Conservation (phyloP, 345 rosid species). For the Pelargonium nanum region DNA sequence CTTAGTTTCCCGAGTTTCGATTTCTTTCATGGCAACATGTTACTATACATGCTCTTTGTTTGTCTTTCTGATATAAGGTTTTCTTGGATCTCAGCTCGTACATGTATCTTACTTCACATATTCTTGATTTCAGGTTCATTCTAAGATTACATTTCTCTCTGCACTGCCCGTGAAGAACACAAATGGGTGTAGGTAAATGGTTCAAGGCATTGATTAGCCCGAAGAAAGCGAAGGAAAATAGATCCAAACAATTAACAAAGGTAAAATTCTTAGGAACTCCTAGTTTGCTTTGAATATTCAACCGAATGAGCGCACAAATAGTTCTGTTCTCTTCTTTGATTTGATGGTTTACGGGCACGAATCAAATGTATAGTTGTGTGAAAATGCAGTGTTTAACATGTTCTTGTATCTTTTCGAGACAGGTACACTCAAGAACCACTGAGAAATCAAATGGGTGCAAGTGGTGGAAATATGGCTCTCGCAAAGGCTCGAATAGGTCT, state of each 20-base stretch:
- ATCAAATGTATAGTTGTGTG: too few relatives aligned
- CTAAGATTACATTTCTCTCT: neutral
- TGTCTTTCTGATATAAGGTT: too few relatives aligned
- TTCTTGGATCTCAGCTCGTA: too few relatives aligned
- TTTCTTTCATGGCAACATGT: too few relatives aligned
- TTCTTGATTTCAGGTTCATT: neutral
- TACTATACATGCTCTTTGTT: too few relatives aligned
- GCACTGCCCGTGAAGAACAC: neutral
- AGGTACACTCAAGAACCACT: slow-evolving; percentile 34
- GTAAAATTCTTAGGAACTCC: slow-evolving; percentile 13
- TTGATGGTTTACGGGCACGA: too few relatives aligned
- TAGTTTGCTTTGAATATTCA: slow-evolving; percentile 1
- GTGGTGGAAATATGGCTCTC: slow-evolving; percentile 3
- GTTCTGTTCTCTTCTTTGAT: too few relatives aligned
- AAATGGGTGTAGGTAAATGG: slow-evolving; percentile 56
- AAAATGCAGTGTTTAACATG: too few relatives aligned
- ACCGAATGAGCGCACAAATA: neutral
- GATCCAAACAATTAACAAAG: slow-evolving; percentile 37
- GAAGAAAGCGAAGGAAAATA: slow-evolving; percentile 29
- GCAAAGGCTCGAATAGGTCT: slow-evolving; percentile 13
- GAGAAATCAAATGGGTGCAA: slow-evolving; percentile 33
- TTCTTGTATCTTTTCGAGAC: too few relatives aligned
- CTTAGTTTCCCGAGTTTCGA: too few relatives aligned
- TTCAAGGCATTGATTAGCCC: slow-evolving; percentile 30
- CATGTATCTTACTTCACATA: neutral